Evolutionary conservation across 345 rosid genomes (phyloP).

Genomic region (Excoecaria cochinchinensis): DNA sequence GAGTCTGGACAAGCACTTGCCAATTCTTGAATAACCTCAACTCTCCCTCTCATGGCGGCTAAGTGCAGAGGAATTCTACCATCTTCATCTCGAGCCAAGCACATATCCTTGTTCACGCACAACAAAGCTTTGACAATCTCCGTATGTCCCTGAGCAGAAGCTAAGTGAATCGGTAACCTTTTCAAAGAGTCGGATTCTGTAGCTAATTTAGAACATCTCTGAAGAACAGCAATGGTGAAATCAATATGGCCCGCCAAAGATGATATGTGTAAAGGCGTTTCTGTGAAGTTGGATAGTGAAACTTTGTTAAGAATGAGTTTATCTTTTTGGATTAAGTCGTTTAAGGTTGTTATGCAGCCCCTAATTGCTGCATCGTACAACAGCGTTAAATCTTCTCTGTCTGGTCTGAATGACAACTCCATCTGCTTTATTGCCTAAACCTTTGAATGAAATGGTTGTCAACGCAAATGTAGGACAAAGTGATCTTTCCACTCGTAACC

Average conservation of each 20-base stretch:
- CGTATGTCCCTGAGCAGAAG: slow-evolving; percentile 13
- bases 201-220: not conserved
- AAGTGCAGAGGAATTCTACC: slow-evolving; percentile 15
- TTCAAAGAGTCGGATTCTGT: not conserved
- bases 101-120: not conserved
- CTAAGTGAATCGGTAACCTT: slow-evolving; percentile 11
- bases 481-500: too few species aligned
- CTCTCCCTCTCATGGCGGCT: slow-evolving; percentile 7
- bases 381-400: not conserved
- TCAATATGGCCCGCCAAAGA: slow-evolving; percentile 11
- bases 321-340: slow-evolving; percentile 2
- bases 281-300: not conserved
- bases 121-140: slow-evolving; percentile 9
- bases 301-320: not conserved
- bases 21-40: not conserved
- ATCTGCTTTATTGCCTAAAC: not conserved
- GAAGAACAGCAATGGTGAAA: slow-evolving; percentile 10
- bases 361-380: slow-evolving; percentile 2
- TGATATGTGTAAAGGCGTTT: slow-evolving; percentile 15
- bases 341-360: not conserved
- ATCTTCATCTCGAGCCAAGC: not conserved
- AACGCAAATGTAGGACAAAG: too few species aligned
- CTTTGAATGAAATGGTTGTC: too few species aligned
- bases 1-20: too few species aligned
- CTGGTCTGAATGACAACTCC: not conserved